Percentiles rank a stretch among this genome's conserved stretches.
phyloP scores from a whole-genome alignment of 192 early-diverging fungal species.

The Coemansia sp. region DNA sequence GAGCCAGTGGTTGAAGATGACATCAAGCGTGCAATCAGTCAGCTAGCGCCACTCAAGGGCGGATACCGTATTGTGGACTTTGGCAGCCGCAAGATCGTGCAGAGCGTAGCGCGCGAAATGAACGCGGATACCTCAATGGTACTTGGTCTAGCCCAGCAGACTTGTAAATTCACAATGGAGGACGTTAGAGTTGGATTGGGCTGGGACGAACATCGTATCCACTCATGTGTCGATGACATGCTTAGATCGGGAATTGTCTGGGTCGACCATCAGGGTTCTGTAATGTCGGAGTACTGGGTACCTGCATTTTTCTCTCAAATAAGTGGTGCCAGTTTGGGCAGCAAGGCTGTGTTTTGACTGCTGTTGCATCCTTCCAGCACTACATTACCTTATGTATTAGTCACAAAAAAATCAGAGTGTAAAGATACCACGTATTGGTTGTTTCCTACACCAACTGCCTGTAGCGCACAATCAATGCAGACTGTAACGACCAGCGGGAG shows the following conservation, averaged over 20 bases:
- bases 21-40: slow-evolving; percentile 80
- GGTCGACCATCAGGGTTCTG: slow-evolving; percentile 26
- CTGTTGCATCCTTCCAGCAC: not conserved
- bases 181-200: slow-evolving; percentile 28
- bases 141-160: slow-evolving; percentile 67
- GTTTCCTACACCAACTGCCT: too few relatives aligned
- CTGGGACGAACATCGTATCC: slow-evolving; percentile 39
- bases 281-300: slow-evolving; percentile 40
- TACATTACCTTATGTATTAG: too few relatives aligned
- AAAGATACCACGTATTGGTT: too few relatives aligned
- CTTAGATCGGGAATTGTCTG: slow-evolving; percentile 42
- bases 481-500: too few relatives aligned
- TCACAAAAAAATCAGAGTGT: too few relatives aligned
- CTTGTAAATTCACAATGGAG: slow-evolving; percentile 32
- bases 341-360: slow-evolving; percentile 3
- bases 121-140: slow-evolving; percentile 76
- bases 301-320: slow-evolving; percentile 44
- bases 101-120: slow-evolving; percentile 85
- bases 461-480: too few relatives aligned
- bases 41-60: slow-evolving; percentile 79
- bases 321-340: slow-evolving; percentile 13
- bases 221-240: slow-evolving; percentile 47
- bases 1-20: slow-evolving; percentile 70
- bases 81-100: slow-evolving; percentile 79
- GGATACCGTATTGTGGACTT: slow-evolving; percentile 85